Percentiles rank a stretch among this genome's conserved stretches.
Conservation (phyloP, 768 basidiomycete species). For the Tricholoma bakamatsutake region DNA sequence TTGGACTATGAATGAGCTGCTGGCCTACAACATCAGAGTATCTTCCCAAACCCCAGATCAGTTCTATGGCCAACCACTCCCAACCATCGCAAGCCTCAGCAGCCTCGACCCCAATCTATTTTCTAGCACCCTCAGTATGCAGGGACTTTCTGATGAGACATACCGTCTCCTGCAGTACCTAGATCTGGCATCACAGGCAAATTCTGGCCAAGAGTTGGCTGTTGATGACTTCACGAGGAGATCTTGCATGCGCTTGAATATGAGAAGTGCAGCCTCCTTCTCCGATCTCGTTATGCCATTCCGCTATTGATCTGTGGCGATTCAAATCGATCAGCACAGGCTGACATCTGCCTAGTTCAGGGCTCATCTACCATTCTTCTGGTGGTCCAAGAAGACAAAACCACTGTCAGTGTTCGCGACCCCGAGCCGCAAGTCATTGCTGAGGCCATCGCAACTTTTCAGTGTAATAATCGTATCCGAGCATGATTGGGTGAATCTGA, state of each 20-base stretch:
- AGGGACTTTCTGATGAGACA: slow-evolving; percentile 11
- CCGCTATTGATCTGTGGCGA: slow-evolving; percentile 15
- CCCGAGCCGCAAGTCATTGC: slow-evolving; percentile 22
- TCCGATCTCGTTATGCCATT: slow-evolving; percentile 9
- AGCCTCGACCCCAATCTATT: not conserved
- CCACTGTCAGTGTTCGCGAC: not conserved
- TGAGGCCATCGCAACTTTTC: slow-evolving; percentile 26
- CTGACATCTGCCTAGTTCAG: slow-evolving; percentile 9
- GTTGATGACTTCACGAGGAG: slow-evolving; percentile 12
- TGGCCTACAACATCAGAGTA: slow-evolving; percentile 3
- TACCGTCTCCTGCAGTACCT: slow-evolving; percentile 12
- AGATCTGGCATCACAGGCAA: slow-evolving; percentile 10
- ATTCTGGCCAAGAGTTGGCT: slow-evolving; percentile 2
- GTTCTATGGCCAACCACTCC: not conserved
- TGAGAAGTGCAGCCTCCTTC: slow-evolving; percentile 3
- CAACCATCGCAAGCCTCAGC: not conserved
- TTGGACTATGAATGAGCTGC: slow-evolving; percentile 4
- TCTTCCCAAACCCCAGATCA: not conserved
- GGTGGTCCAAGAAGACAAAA: slow-evolving; percentile 12
- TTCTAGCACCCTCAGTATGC: not conserved
- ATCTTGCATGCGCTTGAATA: slow-evolving; percentile 7
- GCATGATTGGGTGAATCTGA: slow-evolving; percentile 8
- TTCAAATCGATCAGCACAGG: slow-evolving; percentile 2
- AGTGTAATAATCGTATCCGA: slow-evolving; percentile 23
- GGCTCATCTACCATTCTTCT: slow-evolving; percentile 10